A percentile compares a stretch with the other conserved stretches of the same genome.
phyloP scores from a whole-genome alignment of 345 rosid genomes.

The Psidium friedrichsthalianum region DNA sequence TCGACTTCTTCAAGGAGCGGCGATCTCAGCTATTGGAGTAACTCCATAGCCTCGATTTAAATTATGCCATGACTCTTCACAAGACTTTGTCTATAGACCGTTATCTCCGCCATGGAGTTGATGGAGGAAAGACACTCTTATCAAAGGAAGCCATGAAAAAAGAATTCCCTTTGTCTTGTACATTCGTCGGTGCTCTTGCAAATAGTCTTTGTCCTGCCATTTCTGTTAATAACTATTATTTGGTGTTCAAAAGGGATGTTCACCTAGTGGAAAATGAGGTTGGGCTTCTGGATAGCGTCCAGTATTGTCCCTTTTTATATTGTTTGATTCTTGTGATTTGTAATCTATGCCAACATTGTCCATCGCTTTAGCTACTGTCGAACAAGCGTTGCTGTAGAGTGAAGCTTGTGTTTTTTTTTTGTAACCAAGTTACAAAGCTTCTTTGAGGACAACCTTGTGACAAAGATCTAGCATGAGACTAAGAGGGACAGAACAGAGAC shows the following conservation, averaged over 20 bases:
- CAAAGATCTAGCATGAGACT: too few species aligned
- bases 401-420: background rate
- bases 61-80: conserved; percentile 71
- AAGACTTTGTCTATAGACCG: conserved; percentile 74
- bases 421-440: too few species aligned
- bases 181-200: conserved; percentile 29
- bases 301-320: background rate
- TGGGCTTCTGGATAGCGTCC: conserved; percentile 6
- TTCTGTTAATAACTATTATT: background rate
- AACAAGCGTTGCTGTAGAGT: background rate
- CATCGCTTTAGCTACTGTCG: background rate
- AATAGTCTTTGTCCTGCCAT: conserved; percentile 10
- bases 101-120: conserved; percentile 96
- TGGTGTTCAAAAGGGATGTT: background rate
- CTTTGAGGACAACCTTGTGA: too few species aligned
- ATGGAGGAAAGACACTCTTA: background rate
- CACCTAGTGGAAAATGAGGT: conserved; percentile 11
- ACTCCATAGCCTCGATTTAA: conserved; percentile 87
- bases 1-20: conserved; percentile 97
- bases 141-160: background rate
- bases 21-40: conserved; percentile 98
- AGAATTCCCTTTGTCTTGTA: conserved; percentile 28
- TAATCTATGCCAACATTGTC: background rate
- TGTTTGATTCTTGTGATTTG: conserved; percentile 1
- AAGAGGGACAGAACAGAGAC: too few species aligned